Evolutionary conservation across 1,284 basidiomycete genomes (phyloP).

Genomic region (Gymnopus androsaceus): DNA sequence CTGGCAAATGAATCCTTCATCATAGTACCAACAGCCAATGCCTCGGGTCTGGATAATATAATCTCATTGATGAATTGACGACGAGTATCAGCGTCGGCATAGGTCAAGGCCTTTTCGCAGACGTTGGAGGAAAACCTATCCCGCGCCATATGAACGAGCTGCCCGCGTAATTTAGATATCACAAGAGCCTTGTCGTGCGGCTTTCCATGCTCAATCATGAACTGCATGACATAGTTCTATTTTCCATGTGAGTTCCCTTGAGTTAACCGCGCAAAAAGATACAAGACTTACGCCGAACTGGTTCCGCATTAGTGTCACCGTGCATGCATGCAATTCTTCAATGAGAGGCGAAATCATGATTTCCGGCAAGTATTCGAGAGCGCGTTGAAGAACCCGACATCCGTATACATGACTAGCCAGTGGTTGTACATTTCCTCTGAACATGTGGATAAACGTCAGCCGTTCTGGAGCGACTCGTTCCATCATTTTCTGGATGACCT

Average conservation of each 20-base stretch:
- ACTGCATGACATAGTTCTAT: conserved; percentile 95
- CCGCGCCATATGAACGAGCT: conserved; percentile 77
- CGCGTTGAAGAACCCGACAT: conserved; percentile 93
- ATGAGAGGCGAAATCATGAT: conserved; percentile 73
- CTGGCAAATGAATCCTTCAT: conserved; percentile 92
- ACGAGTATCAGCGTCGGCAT: conserved; percentile 64
- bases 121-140: conserved; percentile 99
- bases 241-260: conserved; percentile 13
- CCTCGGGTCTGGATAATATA: conserved; percentile 63
- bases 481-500: conserved; percentile 85
- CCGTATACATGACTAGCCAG: conserved; percentile 92
- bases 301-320: conserved; percentile 78
- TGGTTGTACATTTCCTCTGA: conserved; percentile 82
- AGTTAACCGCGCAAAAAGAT: background rate
- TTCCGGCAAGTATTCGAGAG: conserved; percentile 83
- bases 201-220: conserved; percentile 83
- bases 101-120: conserved; percentile 87
- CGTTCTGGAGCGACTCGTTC: conserved; percentile 77
- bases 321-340: conserved; percentile 81
- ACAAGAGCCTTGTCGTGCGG: conserved; percentile 71
- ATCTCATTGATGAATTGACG: conserved; percentile 81
- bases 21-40: conserved; percentile 72
- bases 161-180: conserved; percentile 73
- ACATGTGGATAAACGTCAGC: conserved; percentile 77
- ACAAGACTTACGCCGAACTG: conserved; percentile 77